Conservation (phyloP, 768 basidiomycete species). For the Hortiboletus flavorubellus region DNA sequence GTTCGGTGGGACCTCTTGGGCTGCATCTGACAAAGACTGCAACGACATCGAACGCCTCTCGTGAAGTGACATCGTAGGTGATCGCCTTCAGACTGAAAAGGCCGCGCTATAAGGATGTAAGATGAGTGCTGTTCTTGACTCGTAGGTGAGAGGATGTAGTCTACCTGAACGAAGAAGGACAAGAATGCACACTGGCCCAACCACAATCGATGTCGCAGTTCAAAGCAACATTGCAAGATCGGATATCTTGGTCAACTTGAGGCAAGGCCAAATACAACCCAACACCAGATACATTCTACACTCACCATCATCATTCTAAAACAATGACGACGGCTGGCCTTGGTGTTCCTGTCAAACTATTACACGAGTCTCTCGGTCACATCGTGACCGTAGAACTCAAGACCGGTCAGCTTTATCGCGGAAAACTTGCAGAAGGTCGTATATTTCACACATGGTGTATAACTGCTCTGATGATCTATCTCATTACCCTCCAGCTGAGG, state of each 20-base stretch:
- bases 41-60: constrained; percentile 18
- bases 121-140: not conserved
- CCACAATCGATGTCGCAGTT: not conserved
- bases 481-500: constrained; percentile 70
- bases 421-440: constrained; percentile 90
- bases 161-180: not conserved
- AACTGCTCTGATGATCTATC: constrained; percentile 19
- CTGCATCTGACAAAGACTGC: constrained; percentile 16
- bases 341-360: constrained; percentile 93
- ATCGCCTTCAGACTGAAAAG: not conserved
- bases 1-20: constrained; percentile 17
- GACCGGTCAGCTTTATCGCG: constrained; percentile 94
- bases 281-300: constrained; percentile 10
- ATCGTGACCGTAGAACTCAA: constrained; percentile 98
- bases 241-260: not conserved
- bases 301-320: constrained; percentile 5
- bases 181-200: not conserved
- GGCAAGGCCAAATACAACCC: constrained; percentile 15
- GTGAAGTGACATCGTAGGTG: constrained; percentile 16
- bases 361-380: constrained; percentile 96
- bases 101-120: not conserved
- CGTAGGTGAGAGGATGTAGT: too few species aligned
- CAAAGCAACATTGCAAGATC: not conserved
- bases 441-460: constrained; percentile 16
- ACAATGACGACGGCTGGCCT: constrained; percentile 55